Conservation (phyloP, 2,329 filamentous ascomycete genomes). For the Clarireedia hainanense region DNA sequence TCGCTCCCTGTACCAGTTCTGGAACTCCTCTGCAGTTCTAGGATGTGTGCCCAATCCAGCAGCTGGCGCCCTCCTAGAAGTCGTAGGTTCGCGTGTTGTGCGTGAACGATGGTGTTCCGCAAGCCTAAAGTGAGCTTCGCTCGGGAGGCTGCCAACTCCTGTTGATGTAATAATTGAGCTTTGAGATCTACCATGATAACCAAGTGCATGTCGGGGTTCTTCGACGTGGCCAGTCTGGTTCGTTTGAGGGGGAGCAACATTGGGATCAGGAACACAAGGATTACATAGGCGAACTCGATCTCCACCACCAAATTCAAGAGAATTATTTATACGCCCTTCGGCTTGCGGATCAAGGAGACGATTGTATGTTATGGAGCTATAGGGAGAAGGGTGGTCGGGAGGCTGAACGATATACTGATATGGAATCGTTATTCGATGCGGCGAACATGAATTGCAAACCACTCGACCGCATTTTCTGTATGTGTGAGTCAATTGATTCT, state of each 20-base stretch:
- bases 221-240: conserved; percentile 9
- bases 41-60: neutral
- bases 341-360: conserved; percentile 16
- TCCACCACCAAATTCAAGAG: conserved; percentile 46
- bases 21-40: conserved; percentile 1
- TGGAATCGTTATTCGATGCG: conserved; percentile 90
- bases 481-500: neutral
- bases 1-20: conserved; percentile 6
- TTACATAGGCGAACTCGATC: conserved; percentile 65
- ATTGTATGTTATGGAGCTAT: conserved; percentile 8
- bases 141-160: neutral
- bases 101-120: neutral
- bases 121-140: conserved; percentile 3
- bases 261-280: conserved; percentile 64
- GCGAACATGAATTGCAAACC: conserved; percentile 83
- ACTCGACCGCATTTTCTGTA: conserved; percentile 82
- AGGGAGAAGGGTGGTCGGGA: conserved; percentile 33
- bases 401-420: conserved; percentile 86
- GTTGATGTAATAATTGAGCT: conserved; percentile 4
- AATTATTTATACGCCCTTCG: conserved; percentile 15
- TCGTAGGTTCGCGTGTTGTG: neutral
- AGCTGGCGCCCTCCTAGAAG: neutral
- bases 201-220: conserved; percentile 9
- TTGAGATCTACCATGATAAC: conserved; percentile 8
- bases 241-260: conserved; percentile 44